Evolutionary conservation across 768 basidiomycete genomes (phyloP).

Genomic region (Cystobasidium ongulense): DNA sequence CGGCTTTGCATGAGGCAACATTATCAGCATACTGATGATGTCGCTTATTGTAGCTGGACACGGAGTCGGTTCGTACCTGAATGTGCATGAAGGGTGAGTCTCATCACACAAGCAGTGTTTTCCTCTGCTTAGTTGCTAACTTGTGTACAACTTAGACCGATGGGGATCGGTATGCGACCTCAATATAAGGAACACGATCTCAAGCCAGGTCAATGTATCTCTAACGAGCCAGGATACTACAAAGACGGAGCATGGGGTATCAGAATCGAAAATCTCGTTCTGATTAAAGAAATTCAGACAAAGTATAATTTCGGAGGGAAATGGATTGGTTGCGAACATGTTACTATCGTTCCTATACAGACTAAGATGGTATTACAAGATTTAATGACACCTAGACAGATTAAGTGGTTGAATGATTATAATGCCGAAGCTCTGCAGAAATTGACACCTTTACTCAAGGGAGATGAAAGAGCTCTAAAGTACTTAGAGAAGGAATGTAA

Average conservation of each 20-base stretch:
- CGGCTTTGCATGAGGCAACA: background rate
- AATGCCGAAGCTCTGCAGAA: constrained; percentile 68
- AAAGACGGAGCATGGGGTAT: constrained; percentile 79
- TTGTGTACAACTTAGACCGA: no score
- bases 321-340: constrained; percentile 72
- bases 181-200: constrained; percentile 18
- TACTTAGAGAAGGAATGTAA: constrained; percentile 40
- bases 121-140: no score
- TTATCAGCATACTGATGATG: background rate
- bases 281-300: constrained; percentile 56
- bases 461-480: constrained; percentile 47
- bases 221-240: constrained; percentile 39
- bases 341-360: constrained; percentile 88
- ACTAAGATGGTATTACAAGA: constrained; percentile 64
- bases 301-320: constrained; percentile 70
- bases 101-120: constrained; percentile 7
- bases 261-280: constrained; percentile 79
- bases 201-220: background rate
- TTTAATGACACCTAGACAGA: constrained; percentile 62
- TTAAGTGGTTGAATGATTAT: constrained; percentile 73
- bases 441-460: constrained; percentile 59
- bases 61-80: constrained; percentile 87
- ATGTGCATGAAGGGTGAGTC: constrained; percentile 70
- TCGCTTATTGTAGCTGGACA: constrained; percentile 63
- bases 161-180: constrained; percentile 29